Evolutionary conservation across 495 filamentous ascomycete species (phyloP).

Genomic region (Rusavskia elegans): DNA sequence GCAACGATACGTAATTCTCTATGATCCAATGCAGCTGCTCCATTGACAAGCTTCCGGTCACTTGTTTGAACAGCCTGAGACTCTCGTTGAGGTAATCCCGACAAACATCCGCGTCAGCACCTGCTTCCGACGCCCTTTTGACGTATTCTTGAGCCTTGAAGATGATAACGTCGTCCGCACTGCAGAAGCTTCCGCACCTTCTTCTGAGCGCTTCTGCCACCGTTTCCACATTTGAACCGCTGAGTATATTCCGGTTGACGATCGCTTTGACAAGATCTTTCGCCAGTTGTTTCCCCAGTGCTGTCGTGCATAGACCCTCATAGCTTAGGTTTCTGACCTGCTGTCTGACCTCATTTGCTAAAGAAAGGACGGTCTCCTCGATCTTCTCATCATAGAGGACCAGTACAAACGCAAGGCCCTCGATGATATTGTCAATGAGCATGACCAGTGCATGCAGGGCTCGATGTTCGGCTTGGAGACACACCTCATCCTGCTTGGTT

Average conservation of each 20-base stretch:
- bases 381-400: slow-evolving; percentile 88
- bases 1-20: slow-evolving; percentile 56
- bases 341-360: slow-evolving; percentile 52
- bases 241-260: slow-evolving; percentile 91
- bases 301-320: slow-evolving; percentile 66
- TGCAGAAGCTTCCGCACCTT: slow-evolving; percentile 91
- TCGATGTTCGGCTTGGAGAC: slow-evolving; percentile 82
- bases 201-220: slow-evolving; percentile 83
- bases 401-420: slow-evolving; percentile 87
- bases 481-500: slow-evolving; percentile 75
- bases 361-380: slow-evolving; percentile 67
- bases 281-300: slow-evolving; percentile 72
- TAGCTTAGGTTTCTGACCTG: slow-evolving; percentile 65
- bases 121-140: slow-evolving; percentile 68
- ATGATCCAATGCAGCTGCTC: slow-evolving; percentile 67
- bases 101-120: slow-evolving; percentile 56
- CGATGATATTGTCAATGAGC: slow-evolving; percentile 70
- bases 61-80: slow-evolving; percentile 71
- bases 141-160: slow-evolving; percentile 96
- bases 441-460: slow-evolving; percentile 73
- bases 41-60: slow-evolving; percentile 62
- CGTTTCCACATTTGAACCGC: slow-evolving; percentile 89
- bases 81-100: slow-evolving; percentile 77
- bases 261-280: slow-evolving; percentile 96
- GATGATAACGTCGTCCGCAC: slow-evolving; percentile 85